Percentiles rank a stretch among this genome's conserved stretches.
These are phyloP conservation scores for Leccinum disarticulatum DNA, from an alignment of 768 basidiomycete genomes.

Conservation along the genomic window DNA sequence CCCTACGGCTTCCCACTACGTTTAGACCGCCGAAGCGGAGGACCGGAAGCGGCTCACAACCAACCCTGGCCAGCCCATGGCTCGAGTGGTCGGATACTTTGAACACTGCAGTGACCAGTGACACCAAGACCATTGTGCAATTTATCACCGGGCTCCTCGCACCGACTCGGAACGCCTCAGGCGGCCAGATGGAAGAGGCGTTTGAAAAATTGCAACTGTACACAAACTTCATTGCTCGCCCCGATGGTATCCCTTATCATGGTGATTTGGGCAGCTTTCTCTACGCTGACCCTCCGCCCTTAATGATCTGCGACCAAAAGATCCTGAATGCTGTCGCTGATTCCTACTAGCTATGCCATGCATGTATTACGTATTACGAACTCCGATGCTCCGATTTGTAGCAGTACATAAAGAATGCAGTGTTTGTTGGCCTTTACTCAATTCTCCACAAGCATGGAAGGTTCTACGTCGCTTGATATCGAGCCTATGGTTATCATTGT, in stretches of 20 bases:
- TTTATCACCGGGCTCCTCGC: neutral
- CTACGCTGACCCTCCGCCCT: neutral
- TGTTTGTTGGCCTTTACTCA: neutral
- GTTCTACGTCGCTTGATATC: neutral
- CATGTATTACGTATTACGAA: neutral
- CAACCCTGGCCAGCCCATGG: neutral
- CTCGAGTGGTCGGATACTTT: neutral
- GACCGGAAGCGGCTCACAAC: neutral
- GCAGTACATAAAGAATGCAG: neutral
- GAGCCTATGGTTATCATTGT: neutral
- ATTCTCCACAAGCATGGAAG: neutral
- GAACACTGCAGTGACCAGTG: neutral
- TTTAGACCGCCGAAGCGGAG: neutral
- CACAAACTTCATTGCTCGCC: neutral
- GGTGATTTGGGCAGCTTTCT: neutral
- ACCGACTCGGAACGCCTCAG: neutral
- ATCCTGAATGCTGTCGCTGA: neutral
- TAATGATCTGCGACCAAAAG: neutral
- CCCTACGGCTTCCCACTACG: neutral
- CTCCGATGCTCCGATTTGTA: neutral
- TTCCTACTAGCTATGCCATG: neutral
- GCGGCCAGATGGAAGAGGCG: neutral
- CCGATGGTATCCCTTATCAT: neutral
- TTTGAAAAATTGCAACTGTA: neutral
- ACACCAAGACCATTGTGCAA: neutral